These are phyloP conservation scores for Candida multigemmis DNA, from an alignment of 805 yeast species.

Conservation along the genomic window DNA sequence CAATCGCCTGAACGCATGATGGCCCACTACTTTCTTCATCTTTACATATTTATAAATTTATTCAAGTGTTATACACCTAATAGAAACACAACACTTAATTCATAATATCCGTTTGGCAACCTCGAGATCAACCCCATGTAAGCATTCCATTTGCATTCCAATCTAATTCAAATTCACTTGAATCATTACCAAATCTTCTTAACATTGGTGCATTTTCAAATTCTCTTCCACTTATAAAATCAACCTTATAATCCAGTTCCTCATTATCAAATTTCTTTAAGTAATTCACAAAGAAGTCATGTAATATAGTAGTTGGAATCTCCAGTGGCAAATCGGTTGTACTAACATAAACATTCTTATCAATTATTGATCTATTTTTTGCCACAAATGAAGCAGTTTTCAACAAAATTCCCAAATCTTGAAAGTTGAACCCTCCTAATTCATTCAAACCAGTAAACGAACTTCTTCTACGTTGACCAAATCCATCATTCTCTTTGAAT, in stretches of 20 bases:
- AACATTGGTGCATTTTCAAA: constrained; percentile 23
- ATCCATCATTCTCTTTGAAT: constrained; percentile 15
- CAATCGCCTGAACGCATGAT: background rate
- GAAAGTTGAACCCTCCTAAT: constrained; percentile 31
- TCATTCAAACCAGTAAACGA: constrained; percentile 29
- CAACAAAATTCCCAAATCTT: constrained; percentile 27
- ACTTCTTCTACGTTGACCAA: constrained; percentile 20
- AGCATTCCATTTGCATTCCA: constrained; percentile 27
- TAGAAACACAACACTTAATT: too few species aligned
- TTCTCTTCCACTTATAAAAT: constrained; percentile 8
- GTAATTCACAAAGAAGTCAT: constrained; percentile 27
- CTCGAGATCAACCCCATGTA: constrained; percentile 12
- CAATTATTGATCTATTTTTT: constrained; percentile 7
- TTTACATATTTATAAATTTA: background rate
- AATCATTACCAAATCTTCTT: constrained; percentile 17
- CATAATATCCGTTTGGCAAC: too few species aligned
- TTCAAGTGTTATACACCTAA: background rate
- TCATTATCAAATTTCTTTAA: constrained; percentile 12
- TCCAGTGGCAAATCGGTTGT: constrained; percentile 23
- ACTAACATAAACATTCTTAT: constrained; percentile 12
- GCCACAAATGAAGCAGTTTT: constrained; percentile 19
- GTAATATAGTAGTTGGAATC: constrained; percentile 24
- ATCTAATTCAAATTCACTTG: constrained; percentile 22
- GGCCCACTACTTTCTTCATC: background rate
- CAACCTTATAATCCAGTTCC: constrained; percentile 8